Evolutionary conservation across 805 yeast species (phyloP).

Genomic region (Barnettozyma sucrosica): DNA sequence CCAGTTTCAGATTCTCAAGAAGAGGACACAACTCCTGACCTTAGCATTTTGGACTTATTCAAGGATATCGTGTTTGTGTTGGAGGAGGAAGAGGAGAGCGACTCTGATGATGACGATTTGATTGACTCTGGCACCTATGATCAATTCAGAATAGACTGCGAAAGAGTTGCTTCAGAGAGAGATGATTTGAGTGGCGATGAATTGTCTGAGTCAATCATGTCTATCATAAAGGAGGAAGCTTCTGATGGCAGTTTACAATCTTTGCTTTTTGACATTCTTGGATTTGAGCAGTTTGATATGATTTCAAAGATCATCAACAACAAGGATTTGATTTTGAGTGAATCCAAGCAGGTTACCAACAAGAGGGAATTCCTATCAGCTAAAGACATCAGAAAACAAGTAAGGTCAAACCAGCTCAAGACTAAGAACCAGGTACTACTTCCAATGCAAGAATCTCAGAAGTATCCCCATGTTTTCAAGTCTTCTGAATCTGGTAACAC

Average conservation of each 20-base stretch:
- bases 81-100: constrained; percentile 16
- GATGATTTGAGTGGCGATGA: constrained; percentile 32
- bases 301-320: constrained; percentile 57
- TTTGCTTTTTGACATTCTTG: constrained; percentile 69
- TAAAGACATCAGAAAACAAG: constrained; percentile 49
- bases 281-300: constrained; percentile 80
- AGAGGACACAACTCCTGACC: constrained; percentile 27
- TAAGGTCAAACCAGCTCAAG: constrained; percentile 41
- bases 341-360: constrained; percentile 19
- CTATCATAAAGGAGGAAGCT: constrained; percentile 31
- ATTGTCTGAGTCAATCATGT: constrained; percentile 24
- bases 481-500: constrained; percentile 61
- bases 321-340: constrained; percentile 29
- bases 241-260: constrained; percentile 64
- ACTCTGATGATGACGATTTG: constrained; percentile 12
- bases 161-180: constrained; percentile 30
- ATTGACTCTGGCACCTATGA: constrained; percentile 11
- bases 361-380: constrained; percentile 39
- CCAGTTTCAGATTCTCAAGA: constrained; percentile 31
- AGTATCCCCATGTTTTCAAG: constrained; percentile 85
- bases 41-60: constrained; percentile 29
- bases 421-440: constrained; percentile 45
- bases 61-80: constrained; percentile 25
- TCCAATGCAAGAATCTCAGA: constrained; percentile 39
- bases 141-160: constrained; percentile 21